Conservation (phyloP, 2,329 filamentous ascomycete genomes). For the Ophiostoma piceae region DNA sequence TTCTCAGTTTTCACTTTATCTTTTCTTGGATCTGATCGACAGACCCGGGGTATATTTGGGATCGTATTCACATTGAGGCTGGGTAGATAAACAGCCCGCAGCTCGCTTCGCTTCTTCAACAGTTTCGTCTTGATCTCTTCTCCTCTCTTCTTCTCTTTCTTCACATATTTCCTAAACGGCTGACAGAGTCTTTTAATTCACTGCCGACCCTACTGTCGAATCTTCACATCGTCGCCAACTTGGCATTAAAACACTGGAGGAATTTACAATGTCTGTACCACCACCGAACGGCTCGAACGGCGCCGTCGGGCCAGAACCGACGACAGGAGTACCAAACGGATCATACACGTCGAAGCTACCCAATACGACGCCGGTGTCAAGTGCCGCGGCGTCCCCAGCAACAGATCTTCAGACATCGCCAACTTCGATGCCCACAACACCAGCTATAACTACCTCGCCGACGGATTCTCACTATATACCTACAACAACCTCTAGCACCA, state of each 20-base stretch:
- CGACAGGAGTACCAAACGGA: no score
- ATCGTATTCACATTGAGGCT: conserved; percentile 1
- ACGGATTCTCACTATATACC: background rate
- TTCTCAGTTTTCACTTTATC: no score
- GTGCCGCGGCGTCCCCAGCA: no score
- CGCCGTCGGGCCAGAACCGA: no score
- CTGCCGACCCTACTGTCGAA: background rate
- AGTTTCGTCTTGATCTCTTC: background rate
- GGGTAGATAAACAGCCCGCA: background rate
- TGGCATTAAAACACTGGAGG: background rate
- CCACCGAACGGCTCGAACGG: background rate
- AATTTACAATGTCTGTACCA: background rate
- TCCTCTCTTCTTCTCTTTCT: background rate
- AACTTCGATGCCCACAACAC: no score
- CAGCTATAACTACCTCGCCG: no score
- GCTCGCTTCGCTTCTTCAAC: background rate
- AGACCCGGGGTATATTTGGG: background rate
- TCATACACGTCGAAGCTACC: no score
- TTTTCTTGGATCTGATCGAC: background rate
- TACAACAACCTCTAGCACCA: background rate
- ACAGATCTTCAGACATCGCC: no score
- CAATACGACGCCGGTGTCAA: no score
- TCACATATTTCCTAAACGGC: background rate
- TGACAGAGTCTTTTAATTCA: background rate
- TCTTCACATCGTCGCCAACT: no score